Base-by-base conservation (phyloP, 306 rosid species). In the Acacia crassicarpa region DNA sequence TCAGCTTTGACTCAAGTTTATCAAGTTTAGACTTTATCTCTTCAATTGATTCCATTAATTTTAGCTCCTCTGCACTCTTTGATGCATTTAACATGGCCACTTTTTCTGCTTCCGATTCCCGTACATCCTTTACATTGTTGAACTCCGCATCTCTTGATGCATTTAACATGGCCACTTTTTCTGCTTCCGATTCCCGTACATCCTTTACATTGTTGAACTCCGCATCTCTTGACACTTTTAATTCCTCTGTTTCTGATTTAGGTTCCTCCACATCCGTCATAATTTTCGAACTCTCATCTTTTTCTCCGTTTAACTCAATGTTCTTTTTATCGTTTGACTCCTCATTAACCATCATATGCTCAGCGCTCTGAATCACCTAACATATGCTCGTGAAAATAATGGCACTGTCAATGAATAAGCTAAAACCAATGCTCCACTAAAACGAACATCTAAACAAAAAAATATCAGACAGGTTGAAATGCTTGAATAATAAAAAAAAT, bases 21-120 rank as follows among this genome's bases (percentile, higher is more conserved):
- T 85, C 86, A 14, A 92, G 84, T 88, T 92, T 92, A 27, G 82
- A 86, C 76, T 96, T 96, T 87, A 96, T 87, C 88, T 90, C 94
- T 83, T 90, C 90, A 66, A 96, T 83, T 78, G 90, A 92, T 86
- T 84, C 83, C 23, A 88, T 80, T 71, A 95, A 80, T 83, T 90
- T 85, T 84, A 87, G 67, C 82, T 87, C 85, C 76, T 89, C 88
- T 22, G 48, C 76, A 43, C 82, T 79, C 72, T 59, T 83, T 25
- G 74, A 69, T 56, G 62, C 72, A 70, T 81, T 80, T 61, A 58
- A n/a, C 77, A 40, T 81, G 19, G 49, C 30, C 51, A 76, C 85
- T 46, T 84, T 79, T 62, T 54, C 82, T 70, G 82, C 82, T 30
- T 77, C 71, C 73, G 48, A 62, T 11, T 51, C 74, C 75, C 74